Conservation (phyloP, 345 rosid genomes). For the Lagerstroemia speciosa region DNA sequence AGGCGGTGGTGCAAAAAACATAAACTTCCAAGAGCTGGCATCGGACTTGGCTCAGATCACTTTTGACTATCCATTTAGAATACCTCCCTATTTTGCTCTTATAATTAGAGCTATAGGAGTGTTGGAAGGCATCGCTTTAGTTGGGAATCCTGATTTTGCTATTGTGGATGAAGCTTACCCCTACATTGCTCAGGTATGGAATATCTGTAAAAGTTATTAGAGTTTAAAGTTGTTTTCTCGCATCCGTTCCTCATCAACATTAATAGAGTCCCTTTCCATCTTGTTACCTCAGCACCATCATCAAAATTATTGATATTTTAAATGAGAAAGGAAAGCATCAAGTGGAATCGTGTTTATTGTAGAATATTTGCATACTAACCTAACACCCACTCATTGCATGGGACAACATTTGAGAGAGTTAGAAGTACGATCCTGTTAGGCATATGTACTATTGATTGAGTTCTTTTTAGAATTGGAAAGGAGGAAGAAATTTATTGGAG, state of each 20-base stretch:
- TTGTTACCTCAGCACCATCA: no score
- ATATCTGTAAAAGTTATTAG: not conserved
- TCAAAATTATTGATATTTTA: no score
- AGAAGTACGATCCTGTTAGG: no score
- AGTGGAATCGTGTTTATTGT: not conserved
- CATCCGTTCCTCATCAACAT: not conserved
- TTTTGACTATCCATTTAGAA: constrained; percentile 94
- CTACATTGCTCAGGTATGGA: constrained; percentile 80
- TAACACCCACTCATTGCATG: no score
- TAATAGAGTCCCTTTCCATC: no score
- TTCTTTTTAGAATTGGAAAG: no score
- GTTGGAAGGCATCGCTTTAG: constrained; percentile 90
- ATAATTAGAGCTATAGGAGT: constrained; percentile 96
- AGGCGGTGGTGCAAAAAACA: constrained; percentile 92
- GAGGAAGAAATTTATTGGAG: no score
- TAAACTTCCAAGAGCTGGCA: constrained; percentile 94
- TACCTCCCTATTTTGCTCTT: constrained; percentile 95
- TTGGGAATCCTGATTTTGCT: constrained; percentile 92
- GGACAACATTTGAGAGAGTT: no score
- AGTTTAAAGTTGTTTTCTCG: not conserved
- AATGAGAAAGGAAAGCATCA: no score
- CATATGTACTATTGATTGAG: no score
- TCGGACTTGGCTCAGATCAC: constrained; percentile 94
- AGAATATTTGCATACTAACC: not conserved
- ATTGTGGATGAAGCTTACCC: constrained; percentile 97